Percentiles rank a stretch among this genome's conserved stretches.
phyloP scores from a whole-genome alignment of 2,329 filamentous ascomycete genomes.

The Phyllosticta citriasiana region DNA sequence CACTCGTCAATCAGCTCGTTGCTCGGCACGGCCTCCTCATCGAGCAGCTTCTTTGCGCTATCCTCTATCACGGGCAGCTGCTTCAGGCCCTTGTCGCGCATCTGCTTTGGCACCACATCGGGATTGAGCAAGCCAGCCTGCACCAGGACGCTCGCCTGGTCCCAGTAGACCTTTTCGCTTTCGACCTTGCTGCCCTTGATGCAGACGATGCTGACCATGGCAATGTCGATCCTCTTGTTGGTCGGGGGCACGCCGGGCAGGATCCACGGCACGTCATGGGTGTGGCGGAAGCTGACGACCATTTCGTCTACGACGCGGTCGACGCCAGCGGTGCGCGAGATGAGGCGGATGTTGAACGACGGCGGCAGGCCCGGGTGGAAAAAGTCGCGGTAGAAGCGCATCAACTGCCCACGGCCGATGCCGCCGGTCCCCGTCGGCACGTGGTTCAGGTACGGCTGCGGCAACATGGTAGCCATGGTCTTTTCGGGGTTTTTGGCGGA shows the following conservation, averaged over 20 bases:
- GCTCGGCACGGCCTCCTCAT: conserved; percentile 23
- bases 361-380: conserved; percentile 46
- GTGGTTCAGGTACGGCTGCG: conserved; percentile 24
- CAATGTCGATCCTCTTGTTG: conserved; percentile 44
- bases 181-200: conserved; percentile 43
- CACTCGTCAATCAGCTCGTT: conserved; percentile 23
- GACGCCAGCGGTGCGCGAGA: conserved; percentile 46
- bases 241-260: conserved; percentile 48
- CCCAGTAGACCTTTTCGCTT: conserved; percentile 51
- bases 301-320: conserved; percentile 52
- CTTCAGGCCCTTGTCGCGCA: conserved; percentile 30
- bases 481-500: conserved; percentile 16
- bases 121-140: conserved; percentile 48
- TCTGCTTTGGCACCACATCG: conserved; percentile 37
- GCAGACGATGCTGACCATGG: conserved; percentile 46
- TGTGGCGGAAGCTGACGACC: conserved; percentile 46
- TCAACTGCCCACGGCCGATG: conserved; percentile 31
- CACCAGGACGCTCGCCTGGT: conserved; percentile 48
- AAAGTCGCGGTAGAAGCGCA: conserved; percentile 46
- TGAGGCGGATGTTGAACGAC: conserved; percentile 42
- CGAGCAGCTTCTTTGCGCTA: conserved; percentile 32
- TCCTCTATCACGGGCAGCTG: conserved; percentile 30
- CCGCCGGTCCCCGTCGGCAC: conserved; percentile 36
- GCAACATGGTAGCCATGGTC: conserved; percentile 21
- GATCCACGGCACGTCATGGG: conserved; percentile 48